Conservation (phyloP, 2,329 filamentous ascomycete genomes). For the Diplodia sapinea region DNA sequence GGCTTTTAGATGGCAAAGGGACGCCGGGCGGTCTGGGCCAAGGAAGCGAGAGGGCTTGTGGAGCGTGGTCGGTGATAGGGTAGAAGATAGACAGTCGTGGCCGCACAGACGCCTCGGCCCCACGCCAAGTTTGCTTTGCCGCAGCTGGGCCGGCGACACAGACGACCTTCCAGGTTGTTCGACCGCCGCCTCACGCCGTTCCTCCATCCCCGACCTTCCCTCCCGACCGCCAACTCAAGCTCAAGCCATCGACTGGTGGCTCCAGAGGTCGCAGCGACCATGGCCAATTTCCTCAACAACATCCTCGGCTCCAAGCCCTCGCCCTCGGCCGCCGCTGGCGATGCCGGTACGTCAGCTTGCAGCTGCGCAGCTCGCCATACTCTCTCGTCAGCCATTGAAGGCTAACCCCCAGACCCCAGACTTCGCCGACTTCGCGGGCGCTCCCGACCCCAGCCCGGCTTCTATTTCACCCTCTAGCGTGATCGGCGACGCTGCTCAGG, state of each 20-base stretch:
- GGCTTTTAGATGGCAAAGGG: not conserved
- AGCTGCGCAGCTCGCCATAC: conserved; percentile 33
- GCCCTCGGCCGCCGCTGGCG: conserved; percentile 59
- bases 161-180: conserved; percentile 9
- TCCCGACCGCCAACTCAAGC: conserved; percentile 7
- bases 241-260: conserved; percentile 11
- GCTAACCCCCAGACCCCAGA: conserved; percentile 59
- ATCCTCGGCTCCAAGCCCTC: conserved; percentile 70
- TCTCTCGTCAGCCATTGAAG: conserved; percentile 31
- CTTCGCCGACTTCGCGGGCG: conserved; percentile 91
- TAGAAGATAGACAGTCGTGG: conserved; percentile 3
- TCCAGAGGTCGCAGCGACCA: conserved; percentile 35
- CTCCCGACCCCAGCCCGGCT: conserved; percentile 67
- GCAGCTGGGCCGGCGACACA: conserved; percentile 18
- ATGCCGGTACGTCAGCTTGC: conserved; percentile 65
- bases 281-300: conserved; percentile 66
- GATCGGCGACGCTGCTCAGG: conserved; percentile 46
- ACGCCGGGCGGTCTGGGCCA: not conserved
- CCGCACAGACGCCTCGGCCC: conserved; percentile 20
- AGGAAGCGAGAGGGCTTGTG: not conserved
- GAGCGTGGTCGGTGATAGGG: conserved; percentile 11
- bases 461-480: conserved; percentile 53
- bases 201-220: conserved; percentile 7
- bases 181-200: conserved; percentile 7
- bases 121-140: conserved; percentile 28